A percentile compares a stretch with the other conserved stretches of the same genome.
phyloP scores from a whole-genome alignment of 2,329 filamentous ascomycete species.

The Fusarium pseudoanthophilum region DNA sequence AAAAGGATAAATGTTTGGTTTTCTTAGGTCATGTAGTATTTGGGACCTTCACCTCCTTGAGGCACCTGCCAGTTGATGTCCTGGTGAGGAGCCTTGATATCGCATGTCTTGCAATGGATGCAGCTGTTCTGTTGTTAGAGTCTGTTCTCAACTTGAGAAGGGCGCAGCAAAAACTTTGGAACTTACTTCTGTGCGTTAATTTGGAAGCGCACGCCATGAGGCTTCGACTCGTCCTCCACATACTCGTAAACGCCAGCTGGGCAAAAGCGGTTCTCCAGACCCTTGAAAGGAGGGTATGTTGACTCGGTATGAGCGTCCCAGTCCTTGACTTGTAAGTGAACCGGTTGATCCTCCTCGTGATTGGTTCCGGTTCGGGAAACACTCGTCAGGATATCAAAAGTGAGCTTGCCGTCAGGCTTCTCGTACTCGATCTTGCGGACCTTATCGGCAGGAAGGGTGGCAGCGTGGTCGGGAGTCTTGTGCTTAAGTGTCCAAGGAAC shows the following conservation, averaged over 20 bases:
- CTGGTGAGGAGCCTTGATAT: conserved; percentile 96
- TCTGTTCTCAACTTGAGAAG: not conserved
- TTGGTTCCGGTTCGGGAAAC: conserved; percentile 97
- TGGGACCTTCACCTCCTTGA: conserved; percentile 84
- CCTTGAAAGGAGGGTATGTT: conserved; percentile 89
- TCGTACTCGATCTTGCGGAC: conserved; percentile 93
- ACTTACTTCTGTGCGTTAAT: conserved; percentile 98
- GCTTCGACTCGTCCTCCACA: conserved; percentile 88
- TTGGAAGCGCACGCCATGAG: conserved; percentile 91
- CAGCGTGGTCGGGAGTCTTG: conserved; percentile 77
- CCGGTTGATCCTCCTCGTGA: conserved; percentile 98
- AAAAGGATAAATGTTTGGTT: not conserved
- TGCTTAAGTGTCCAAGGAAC: conserved; percentile 94
- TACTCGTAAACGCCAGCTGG: conserved; percentile 98
- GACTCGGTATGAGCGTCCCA: conserved; percentile 90
- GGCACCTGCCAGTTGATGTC: conserved; percentile 98
- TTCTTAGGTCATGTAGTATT: conserved; percentile 74
- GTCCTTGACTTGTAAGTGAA: conserved; percentile 93
- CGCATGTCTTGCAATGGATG: conserved; percentile 99
- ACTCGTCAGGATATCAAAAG: conserved; percentile 95
- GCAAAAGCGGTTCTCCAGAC: conserved; percentile 95
- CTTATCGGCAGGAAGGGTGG: conserved; percentile 82
- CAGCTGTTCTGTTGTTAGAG: conserved; percentile 67
- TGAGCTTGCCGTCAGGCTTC: conserved; percentile 94
- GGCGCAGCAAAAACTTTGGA: conserved; percentile 42